Evolutionary conservation across 176 grass and related monocot species (phyloP).

Genomic region (Musa troglodytarum): DNA sequence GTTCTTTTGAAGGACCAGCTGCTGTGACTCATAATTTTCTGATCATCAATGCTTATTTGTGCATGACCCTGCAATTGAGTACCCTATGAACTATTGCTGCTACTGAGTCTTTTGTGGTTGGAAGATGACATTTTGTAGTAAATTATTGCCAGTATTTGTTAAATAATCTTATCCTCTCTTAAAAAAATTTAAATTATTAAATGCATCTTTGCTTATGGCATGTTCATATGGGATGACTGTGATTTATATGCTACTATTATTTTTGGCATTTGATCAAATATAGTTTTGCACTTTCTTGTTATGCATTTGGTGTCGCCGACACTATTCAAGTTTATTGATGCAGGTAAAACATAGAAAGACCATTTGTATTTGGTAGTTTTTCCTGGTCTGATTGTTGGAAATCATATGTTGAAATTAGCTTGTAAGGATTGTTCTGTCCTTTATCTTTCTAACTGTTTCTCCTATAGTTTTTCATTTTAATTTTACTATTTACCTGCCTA

Average conservation of each 20-base stretch:
- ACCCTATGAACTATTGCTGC: too few relatives aligned
- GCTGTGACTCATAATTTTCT: too few relatives aligned
- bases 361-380: conserved; percentile 12
- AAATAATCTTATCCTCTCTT: too few relatives aligned
- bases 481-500: neutral
- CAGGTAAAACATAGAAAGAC: conserved; percentile 6
- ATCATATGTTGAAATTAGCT: conserved; percentile 5
- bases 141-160: too few relatives aligned
- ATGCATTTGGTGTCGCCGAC: conserved; percentile 1
- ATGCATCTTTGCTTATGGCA: too few relatives aligned
- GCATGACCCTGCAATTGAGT: too few relatives aligned
- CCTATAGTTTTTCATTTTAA: neutral
- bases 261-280: neutral
- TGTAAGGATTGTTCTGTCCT: conserved; percentile 8
- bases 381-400: conserved; percentile 10
- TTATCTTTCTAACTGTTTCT: neutral
- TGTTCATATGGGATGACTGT: too few relatives aligned
- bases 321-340: conserved; percentile 13
- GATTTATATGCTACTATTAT: neutral
- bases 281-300: neutral
- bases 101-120: too few relatives aligned
- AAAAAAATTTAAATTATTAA: too few relatives aligned
- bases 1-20: too few relatives aligned
- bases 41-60: too few relatives aligned
- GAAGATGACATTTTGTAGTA: too few relatives aligned